These are phyloP conservation scores for Colletotrichum graminicola DNA, from an alignment of 2,329 filamentous ascomycete genomes.

Conservation along the genomic window DNA sequence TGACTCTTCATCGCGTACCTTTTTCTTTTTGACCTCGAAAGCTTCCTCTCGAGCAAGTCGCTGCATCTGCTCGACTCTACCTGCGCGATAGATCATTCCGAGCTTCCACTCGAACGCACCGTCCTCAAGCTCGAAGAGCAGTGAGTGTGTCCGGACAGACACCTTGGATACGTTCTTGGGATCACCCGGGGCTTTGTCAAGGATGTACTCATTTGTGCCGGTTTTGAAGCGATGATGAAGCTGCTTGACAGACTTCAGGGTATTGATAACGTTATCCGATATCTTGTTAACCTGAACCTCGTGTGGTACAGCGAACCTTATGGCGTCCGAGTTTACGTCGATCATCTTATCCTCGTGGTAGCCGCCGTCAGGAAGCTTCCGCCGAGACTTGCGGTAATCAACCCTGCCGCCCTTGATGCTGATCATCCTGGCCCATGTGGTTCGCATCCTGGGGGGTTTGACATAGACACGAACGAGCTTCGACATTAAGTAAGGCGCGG, in stretches of 20 bases:
- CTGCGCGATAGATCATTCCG: constrained; percentile 91
- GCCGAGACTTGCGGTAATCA: constrained; percentile 82
- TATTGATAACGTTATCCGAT: constrained; percentile 93
- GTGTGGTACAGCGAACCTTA: constrained; percentile 89
- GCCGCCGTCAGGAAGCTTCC: constrained; percentile 70
- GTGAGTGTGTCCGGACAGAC: constrained; percentile 82
- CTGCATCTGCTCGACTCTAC: constrained; percentile 90
- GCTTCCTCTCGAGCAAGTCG: constrained; percentile 90
- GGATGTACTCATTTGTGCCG: constrained; percentile 87
- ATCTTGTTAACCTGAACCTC: constrained; percentile 90
- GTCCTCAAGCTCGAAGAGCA: constrained; percentile 94
- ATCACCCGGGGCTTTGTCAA: constrained; percentile 85
- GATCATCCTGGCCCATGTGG: constrained; percentile 87
- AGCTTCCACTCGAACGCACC: constrained; percentile 98
- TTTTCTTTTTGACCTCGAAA: constrained; percentile 88
- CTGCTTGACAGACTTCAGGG: constrained; percentile 87
- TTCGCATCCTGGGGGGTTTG: constrained; percentile 84
- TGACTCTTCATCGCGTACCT: constrained; percentile 78
- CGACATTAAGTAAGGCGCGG: constrained; percentile 82
- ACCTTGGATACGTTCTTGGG: constrained; percentile 90
- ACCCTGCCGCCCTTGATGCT: constrained; percentile 85
- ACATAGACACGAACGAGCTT: constrained; percentile 88
- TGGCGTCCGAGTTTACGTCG: constrained; percentile 86
- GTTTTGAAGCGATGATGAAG: constrained; percentile 94
- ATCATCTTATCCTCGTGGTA: constrained; percentile 82